Evolutionary conservation across 2,329 filamentous ascomycete species (phyloP).

Genomic region (Alternaria consortialis): DNA sequence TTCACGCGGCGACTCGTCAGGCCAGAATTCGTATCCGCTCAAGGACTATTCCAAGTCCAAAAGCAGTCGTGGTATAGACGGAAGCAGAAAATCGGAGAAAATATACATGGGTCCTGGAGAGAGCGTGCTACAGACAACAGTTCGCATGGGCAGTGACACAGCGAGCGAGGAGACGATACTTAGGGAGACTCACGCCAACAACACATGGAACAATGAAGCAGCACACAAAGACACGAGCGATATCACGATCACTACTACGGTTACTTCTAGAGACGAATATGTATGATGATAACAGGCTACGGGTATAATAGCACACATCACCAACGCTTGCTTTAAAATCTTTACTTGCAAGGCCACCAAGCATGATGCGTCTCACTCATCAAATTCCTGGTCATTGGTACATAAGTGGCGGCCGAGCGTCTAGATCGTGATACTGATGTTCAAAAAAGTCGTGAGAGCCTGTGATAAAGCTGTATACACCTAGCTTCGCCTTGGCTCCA

Average conservation of each 20-base stretch:
- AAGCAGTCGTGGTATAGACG: constrained; percentile 14
- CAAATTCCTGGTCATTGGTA: not conserved
- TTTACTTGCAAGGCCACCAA: not conserved
- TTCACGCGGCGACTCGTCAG: constrained; percentile 28
- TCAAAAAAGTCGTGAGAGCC: not conserved
- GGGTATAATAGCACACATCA: not conserved
- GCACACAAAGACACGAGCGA: constrained; percentile 21
- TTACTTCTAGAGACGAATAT: constrained; percentile 15
- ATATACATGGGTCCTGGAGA: constrained; percentile 32
- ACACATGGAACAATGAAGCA: constrained; percentile 5
- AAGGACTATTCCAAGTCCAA: constrained; percentile 30
- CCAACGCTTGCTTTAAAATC: not conserved
- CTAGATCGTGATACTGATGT: not conserved
- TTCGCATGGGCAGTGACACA: constrained; percentile 33
- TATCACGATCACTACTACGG: constrained; percentile 22
- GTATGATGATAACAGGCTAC: not conserved
- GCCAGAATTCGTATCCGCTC: constrained; percentile 30
- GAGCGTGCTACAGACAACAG: constrained; percentile 30
- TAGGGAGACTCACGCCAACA: constrained; percentile 18
- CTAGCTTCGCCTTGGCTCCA: not conserved
- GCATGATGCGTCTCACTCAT: not conserved
- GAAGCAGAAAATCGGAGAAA: constrained; percentile 14
- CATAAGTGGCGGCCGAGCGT: not conserved
- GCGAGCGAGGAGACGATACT: constrained; percentile 42
- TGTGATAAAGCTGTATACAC: not conserved